Percentiles rank a stretch among this genome's conserved stretches.
These are phyloP conservation scores for Pisolithus thermaeus DNA, from an alignment of 1,284 basidiomycete genomes.

Conservation along the genomic window DNA sequence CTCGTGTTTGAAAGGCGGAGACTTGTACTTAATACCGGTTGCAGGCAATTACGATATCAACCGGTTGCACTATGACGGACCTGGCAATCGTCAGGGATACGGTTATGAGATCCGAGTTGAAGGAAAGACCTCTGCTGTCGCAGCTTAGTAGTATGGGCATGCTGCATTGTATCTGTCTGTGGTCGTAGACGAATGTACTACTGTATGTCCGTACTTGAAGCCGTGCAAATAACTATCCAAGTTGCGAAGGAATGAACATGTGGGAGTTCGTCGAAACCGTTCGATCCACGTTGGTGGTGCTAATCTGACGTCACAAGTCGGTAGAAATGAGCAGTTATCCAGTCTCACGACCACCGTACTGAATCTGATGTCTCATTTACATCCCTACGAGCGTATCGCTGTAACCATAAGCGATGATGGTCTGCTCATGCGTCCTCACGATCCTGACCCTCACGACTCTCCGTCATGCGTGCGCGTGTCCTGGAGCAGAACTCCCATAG, in stretches of 20 bases:
- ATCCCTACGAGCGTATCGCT: conserved; percentile 61
- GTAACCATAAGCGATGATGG: conserved; percentile 54
- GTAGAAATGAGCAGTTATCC: neutral
- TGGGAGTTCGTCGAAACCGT: too few relatives aligned
- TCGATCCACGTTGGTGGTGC: too few relatives aligned
- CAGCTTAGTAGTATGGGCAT: conserved; percentile 14
- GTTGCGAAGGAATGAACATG: too few relatives aligned
- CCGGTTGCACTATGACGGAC: conserved; percentile 80
- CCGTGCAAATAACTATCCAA: too few relatives aligned
- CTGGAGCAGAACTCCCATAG: conserved; percentile 54
- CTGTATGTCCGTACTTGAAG: too few relatives aligned
- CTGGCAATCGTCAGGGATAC: conserved; percentile 61
- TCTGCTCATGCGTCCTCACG: conserved; percentile 56
- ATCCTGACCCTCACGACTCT: conserved; percentile 30
- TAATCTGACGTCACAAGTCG: neutral
- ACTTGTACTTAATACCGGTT: conserved; percentile 11
- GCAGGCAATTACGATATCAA: conserved; percentile 79
- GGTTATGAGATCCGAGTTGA: conserved; percentile 66
- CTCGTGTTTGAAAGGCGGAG: neutral
- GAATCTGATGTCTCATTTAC: conserved; percentile 59
- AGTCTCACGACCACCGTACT: neutral
- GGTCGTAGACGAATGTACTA: neutral
- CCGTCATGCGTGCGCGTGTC: conserved; percentile 46
- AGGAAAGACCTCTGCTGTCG: conserved; percentile 20
- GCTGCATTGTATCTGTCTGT: conserved; percentile 11